Evolutionary conservation across 306 rosid species (phyloP), one percentile per base, ranked within the genome.

Genomic region (Acmispon strigosus): DNA sequence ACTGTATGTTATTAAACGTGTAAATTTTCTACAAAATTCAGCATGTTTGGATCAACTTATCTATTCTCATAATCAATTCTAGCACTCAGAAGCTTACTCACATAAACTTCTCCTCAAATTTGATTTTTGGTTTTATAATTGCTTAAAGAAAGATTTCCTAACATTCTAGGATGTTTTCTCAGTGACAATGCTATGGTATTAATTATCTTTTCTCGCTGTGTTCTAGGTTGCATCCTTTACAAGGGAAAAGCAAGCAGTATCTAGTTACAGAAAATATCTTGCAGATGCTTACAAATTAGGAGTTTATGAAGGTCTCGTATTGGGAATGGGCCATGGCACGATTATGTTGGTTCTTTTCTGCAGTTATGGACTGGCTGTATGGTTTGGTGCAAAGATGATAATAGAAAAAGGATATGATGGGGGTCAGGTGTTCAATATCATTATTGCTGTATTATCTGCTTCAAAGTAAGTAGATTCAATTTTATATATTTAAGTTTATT

Each of bases 361-460:
- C 19, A 63, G 85, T 24, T 90, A 88, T 74, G 87, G 81, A 14
- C 63, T 88, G 79, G 90, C 94, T 55, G 83, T 90, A 53, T 90
- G 95, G 96, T 90, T 60, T 76, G 96, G 92, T 9, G 80, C 88
- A 63, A 86, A 77, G 81, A 55, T 90, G 94, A 78, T 90, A 56
- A 56, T 84, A 14, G 84, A 88, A 16, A 84, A 73, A 56, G 91
- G 91, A 62, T 86, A 90, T 62, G 62, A 49, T 9, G 96, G 88
- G 3, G 96, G 96, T 47, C 74, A 63, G 6, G 94, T 90, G 62
- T 13, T 88, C 51, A 88, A 82, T 55, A 89, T 90, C 59, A 86
- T 90, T 37, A 15, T 86, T 17, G 88, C 96, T 45, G 85, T 88
- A 15, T 71, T 90, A 80, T 86, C 81, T 27, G 94, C 90, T 71